Percentiles rank a stretch among this genome's conserved stretches.
phyloP scores from a whole-genome alignment of 176 grass and related monocot genomes.

The Avena atlantica region DNA sequence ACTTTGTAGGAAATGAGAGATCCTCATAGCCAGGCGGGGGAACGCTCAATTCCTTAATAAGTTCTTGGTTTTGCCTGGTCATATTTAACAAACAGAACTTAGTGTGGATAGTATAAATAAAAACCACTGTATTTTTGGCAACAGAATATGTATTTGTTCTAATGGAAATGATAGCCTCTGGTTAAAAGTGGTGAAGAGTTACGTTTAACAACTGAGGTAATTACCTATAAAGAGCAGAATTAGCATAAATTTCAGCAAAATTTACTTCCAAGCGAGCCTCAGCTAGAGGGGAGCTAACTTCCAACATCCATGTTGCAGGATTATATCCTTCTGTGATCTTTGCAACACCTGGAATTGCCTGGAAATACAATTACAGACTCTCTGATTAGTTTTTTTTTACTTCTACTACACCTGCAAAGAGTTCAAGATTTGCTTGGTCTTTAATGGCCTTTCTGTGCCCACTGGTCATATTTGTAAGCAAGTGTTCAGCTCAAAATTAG shows the following conservation, averaged over 20 bases:
- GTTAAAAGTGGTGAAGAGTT: neutral
- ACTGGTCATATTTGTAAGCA: slow-evolving; percentile 2
- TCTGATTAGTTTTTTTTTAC: neutral
- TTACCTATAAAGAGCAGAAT: slow-evolving; percentile 74
- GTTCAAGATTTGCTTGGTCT: neutral
- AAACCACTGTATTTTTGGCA: neutral
- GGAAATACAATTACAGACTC: slow-evolving; percentile 24
- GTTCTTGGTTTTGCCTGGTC: slow-evolving; percentile 54
- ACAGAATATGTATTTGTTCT: neutral
- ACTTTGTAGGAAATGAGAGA: slow-evolving; percentile 84
- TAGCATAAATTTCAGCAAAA: slow-evolving; percentile 84
- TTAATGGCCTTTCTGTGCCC: neutral
- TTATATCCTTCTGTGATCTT: slow-evolving; percentile 83
- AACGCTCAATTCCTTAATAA: slow-evolving; percentile 81
- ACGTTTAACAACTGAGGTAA: neutral
- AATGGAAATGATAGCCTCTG: neutral
- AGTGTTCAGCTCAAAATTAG: slow-evolving; percentile 9
- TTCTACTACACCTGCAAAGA: slow-evolving; percentile 17
- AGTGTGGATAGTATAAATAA: neutral
- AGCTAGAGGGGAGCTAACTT: slow-evolving; percentile 65
- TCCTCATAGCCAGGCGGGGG: slow-evolving; percentile 59
- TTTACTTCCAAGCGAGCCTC: slow-evolving; percentile 68
- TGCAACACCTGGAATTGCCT: slow-evolving; percentile 79
- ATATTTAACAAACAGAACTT: slow-evolving; percentile 28
- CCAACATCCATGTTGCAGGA: slow-evolving; percentile 93